phyloP scores from a whole-genome alignment of 1,284 basidiomycete species.

The Porogramme epimiltina region DNA sequence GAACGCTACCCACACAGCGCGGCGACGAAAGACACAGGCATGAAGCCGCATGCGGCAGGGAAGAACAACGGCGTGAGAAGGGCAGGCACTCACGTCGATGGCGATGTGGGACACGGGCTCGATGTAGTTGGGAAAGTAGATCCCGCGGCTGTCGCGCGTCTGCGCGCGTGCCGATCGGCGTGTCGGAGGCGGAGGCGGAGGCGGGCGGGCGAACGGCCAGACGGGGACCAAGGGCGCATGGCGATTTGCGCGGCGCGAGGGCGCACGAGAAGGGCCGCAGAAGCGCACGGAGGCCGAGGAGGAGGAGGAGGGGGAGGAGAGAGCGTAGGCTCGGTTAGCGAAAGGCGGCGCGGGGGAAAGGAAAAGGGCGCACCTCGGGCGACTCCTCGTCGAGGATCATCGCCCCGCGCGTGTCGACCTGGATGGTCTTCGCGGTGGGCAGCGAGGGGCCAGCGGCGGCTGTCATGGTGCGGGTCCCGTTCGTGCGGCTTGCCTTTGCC shows the following conservation, averaged over 20 bases:
- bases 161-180: constrained; percentile 33
- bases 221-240: constrained; percentile 19
- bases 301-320: too few relatives aligned
- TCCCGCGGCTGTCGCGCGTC: constrained; percentile 92
- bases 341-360: neutral
- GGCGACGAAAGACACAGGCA: neutral
- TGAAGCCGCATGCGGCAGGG: neutral
- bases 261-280: neutral
- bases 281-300: neutral
- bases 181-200: too few relatives aligned
- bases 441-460: constrained; percentile 45
- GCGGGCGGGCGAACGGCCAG: neutral
- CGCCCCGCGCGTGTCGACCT: constrained; percentile 86
- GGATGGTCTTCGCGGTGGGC: constrained; percentile 75
- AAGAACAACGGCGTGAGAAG: neutral
- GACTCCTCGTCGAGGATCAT: constrained; percentile 90
- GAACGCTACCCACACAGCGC: too few relatives aligned
- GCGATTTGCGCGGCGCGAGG: constrained; percentile 1
- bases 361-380: constrained; percentile 68
- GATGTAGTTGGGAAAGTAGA: constrained; percentile 94
- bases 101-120: constrained; percentile 97
- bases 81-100: constrained; percentile 75
- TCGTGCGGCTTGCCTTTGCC: too few relatives aligned
- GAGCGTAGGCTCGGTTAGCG: too few relatives aligned
- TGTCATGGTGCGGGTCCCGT: neutral